Base-by-base conservation (phyloP, 768 basidiomycete species). In the Tephrocybe rancida region DNA sequence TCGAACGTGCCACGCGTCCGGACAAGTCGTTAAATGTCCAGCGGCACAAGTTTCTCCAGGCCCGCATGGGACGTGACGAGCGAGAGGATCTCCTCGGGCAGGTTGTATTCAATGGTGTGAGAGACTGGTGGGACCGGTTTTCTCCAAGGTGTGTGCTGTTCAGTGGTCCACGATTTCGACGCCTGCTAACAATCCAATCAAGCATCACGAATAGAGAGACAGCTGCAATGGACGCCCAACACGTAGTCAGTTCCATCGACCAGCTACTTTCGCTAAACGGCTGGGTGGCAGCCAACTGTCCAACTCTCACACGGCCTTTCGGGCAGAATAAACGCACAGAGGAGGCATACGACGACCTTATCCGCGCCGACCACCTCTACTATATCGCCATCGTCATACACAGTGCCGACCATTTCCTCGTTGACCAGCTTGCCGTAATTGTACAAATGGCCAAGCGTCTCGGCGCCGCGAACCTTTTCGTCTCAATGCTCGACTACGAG, bases 361-460 rank as follows among this genome's bases (percentile, higher is more conserved):
- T 88, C 22, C 80, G 79, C 29, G 82, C 88, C 48, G 87, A 92
- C 61, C 87, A 89, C 60, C 78, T 98, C 16, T 99, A 98, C 77
- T 99, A 88, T 69, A 82, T 99, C 58, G 95, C 93, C 52, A 89
- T 98, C 61, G 84, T 95, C 59, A 90, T 99, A 41, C 96, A 99
- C 70, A 96, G 94, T 3, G 97, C 97, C 2, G 97, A 99, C 76
- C 97, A 99, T 68, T 99, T 99, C 75, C 84, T 98, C 49, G 92
- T 98, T 59, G 97, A 98, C 74, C 97, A 99, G 69, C 86, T 99
- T 42, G 93, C 97, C 18, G 92, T 97, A 62, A 98, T 99, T 60
- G 90, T 99, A 8, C 97, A 99, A 68, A 83, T 99, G 65, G 92
- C 92, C 0, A 88, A 88, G 62, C 87, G 95, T 8, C 82, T 98